phyloP scores from a whole-genome alignment of 768 basidiomycete species.

The Rhizopogon rudus region DNA sequence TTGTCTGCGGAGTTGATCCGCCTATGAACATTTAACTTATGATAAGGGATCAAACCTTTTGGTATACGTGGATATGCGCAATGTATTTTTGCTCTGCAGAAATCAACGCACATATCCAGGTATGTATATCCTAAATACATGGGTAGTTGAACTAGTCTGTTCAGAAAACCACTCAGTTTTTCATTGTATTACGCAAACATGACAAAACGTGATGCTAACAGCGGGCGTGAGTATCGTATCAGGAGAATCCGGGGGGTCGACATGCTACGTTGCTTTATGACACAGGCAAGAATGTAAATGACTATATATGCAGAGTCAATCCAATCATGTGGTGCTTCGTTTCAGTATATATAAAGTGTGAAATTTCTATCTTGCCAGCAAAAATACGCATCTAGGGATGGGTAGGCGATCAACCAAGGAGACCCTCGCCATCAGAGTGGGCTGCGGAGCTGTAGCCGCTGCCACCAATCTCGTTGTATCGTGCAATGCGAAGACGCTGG shows the following conservation, averaged over 20 bases:
- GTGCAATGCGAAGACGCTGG: constrained; percentile 65
- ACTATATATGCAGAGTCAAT: constrained; percentile 2
- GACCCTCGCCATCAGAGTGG: constrained; percentile 53
- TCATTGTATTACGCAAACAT: constrained; percentile 5
- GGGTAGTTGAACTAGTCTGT: neutral
- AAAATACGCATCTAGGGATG: neutral
- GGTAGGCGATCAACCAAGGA: constrained; percentile 28
- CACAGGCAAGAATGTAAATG: constrained; percentile 1
- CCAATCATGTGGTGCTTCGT: neutral
- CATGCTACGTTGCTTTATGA: neutral
- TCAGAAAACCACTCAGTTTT: neutral
- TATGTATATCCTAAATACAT: no score
- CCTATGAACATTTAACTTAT: no score
- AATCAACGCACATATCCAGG: no score
- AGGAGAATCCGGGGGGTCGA: neutral
- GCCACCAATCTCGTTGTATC: constrained; percentile 48
- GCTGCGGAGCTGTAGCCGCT: constrained; percentile 53
- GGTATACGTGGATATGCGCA: no score
- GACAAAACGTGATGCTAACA: constrained; percentile 9
- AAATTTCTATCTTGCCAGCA: neutral
- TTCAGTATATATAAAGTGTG: neutral
- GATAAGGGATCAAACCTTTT: no score
- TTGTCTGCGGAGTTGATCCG: no score
- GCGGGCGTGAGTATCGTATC: constrained; percentile 12
- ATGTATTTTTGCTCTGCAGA: no score